Percentiles rank a stretch among this genome's conserved stretches.
phyloP scores from a whole-genome alignment of 2,329 filamentous ascomycete species.

The Cercospora nicotianae region DNA sequence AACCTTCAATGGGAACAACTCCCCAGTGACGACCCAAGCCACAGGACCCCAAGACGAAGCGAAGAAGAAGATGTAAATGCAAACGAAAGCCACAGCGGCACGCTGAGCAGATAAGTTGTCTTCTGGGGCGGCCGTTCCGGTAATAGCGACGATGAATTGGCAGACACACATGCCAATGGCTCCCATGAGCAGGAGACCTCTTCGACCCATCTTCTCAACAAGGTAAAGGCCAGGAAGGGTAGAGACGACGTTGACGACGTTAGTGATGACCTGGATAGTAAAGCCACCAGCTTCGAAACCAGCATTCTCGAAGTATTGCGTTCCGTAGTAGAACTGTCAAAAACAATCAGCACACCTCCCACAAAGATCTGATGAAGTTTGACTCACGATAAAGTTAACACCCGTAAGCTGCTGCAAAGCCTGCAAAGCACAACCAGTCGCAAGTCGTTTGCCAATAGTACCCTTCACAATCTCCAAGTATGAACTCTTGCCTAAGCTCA shows the following conservation, averaged over 20 bases:
- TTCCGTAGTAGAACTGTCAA: constrained; percentile 55
- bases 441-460: constrained; percentile 65
- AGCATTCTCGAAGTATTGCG: constrained; percentile 62
- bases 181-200: constrained; percentile 70
- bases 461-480: constrained; percentile 64
- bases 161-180: constrained; percentile 68
- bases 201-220: constrained; percentile 72
- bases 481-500: constrained; percentile 58
- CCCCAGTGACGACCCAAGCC: constrained; percentile 49
- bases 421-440: constrained; percentile 72
- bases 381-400: constrained; percentile 26
- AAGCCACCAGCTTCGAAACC: constrained; percentile 27
- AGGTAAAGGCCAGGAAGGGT: constrained; percentile 63
- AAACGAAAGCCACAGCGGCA: constrained; percentile 30
- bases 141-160: constrained; percentile 52
- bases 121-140: constrained; percentile 39
- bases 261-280: constrained; percentile 26
- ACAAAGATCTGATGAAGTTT: background rate
- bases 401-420: constrained; percentile 75
- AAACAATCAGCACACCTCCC: background rate
- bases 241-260: constrained; percentile 72
- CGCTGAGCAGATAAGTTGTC: constrained; percentile 26
- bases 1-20: constrained; percentile 38
- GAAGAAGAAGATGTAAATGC: constrained; percentile 33
- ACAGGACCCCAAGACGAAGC: constrained; percentile 24